phyloP scores from a whole-genome alignment of 768 basidiomycete genomes.

The Mycena galericulata region DNA sequence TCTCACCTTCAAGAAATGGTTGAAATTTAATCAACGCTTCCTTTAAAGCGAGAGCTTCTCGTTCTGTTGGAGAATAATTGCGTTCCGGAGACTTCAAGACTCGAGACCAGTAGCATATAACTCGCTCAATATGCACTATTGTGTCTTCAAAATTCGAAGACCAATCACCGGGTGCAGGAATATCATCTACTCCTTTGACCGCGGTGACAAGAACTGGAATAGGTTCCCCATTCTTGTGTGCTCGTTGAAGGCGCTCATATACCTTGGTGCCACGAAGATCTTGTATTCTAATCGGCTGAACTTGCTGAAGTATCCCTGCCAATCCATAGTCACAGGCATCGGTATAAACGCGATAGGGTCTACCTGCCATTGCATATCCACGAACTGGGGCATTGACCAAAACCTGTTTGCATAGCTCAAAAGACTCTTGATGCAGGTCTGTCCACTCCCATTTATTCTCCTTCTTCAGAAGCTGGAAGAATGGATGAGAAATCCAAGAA shows the following conservation, averaged over 20 bases:
- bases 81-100: too few relatives aligned
- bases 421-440: neutral
- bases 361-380: neutral
- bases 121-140: neutral
- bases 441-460: slow-evolving; percentile 3
- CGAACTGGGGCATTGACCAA: slow-evolving; percentile 35
- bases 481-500: slow-evolving; percentile 40
- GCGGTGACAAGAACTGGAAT: neutral
- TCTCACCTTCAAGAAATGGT: too few relatives aligned
- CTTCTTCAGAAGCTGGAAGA: slow-evolving; percentile 5
- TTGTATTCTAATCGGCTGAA: neutral
- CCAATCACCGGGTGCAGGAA: neutral
- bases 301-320: slow-evolving; percentile 2
- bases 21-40: too few relatives aligned
- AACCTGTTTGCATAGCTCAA: neutral
- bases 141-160: neutral
- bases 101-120: neutral
- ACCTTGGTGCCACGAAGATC: neutral
- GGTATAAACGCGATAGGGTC: neutral
- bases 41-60: too few relatives aligned
- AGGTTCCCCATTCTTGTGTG: neutral
- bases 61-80: too few relatives aligned
- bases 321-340: slow-evolving; percentile 3
- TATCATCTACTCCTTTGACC: neutral
- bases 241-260: neutral